phyloP scores from a whole-genome alignment of 441 rosid species.

The Erodium texanum region DNA sequence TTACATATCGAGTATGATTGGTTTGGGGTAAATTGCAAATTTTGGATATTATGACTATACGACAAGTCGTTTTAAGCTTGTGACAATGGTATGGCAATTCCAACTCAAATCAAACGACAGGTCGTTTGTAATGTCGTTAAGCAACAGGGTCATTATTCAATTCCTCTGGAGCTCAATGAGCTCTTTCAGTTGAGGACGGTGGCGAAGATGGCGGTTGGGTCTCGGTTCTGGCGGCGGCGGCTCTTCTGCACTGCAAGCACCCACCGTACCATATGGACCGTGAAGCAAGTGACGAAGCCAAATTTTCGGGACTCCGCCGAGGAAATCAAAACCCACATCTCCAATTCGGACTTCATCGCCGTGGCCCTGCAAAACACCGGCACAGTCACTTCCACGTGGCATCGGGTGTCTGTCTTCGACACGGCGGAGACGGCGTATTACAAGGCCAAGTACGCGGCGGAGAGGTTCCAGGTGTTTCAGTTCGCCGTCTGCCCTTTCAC shows the following conservation, averaged over 20 bases:
- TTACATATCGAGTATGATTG: too few relatives aligned
- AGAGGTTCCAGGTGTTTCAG: slow-evolving; percentile 66
- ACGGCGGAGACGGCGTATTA: slow-evolving; percentile 53
- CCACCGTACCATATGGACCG: slow-evolving; percentile 28
- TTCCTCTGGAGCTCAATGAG: neutral
- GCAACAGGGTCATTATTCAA: neutral
- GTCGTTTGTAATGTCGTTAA: too few relatives aligned
- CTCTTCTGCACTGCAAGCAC: slow-evolving; percentile 19
- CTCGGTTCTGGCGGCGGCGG: neutral
- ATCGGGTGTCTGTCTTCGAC: slow-evolving; percentile 62
- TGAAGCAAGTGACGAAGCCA: slow-evolving; percentile 57
- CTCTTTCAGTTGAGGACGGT: neutral
- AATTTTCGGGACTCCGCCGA: slow-evolving; percentile 43
- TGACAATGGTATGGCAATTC: too few relatives aligned
- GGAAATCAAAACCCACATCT: slow-evolving; percentile 43
- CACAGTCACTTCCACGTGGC: slow-evolving; percentile 70
- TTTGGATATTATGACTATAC: too few relatives aligned
- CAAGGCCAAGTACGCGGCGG: slow-evolving; percentile 65
- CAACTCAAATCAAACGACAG: too few relatives aligned
- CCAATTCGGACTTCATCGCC: slow-evolving; percentile 56
- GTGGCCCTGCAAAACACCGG: slow-evolving; percentile 62
- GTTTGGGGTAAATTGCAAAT: too few relatives aligned
- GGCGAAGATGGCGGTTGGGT: neutral
- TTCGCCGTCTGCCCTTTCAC: slow-evolving; percentile 74
- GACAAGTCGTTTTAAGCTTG: too few relatives aligned